phyloP scores from a whole-genome alignment of 495 filamentous ascomycete genomes.

The Hypoxylon fragiforme region DNA sequence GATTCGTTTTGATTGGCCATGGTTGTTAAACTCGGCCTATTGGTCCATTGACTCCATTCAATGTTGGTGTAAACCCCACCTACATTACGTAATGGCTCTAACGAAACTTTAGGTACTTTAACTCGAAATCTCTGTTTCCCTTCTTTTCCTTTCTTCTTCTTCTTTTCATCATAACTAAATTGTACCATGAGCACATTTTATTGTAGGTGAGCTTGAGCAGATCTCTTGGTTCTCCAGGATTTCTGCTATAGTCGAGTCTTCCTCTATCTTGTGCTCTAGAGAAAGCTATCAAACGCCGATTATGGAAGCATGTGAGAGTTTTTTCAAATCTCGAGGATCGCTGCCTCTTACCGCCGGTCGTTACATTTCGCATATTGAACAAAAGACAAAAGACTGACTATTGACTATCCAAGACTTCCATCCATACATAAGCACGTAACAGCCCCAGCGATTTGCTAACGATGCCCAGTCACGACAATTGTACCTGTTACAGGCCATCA shows the following conservation, averaged over 20 bases:
- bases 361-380: slow-evolving; percentile 44
- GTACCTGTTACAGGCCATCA: no score
- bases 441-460: no score
- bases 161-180: slow-evolving; percentile 58
- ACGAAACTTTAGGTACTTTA: no score
- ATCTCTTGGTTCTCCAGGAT: slow-evolving; percentile 40
- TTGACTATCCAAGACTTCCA: no score
- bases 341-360: slow-evolving; percentile 65
- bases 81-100: no score
- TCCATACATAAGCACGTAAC: no score
- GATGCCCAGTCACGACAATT: no score
- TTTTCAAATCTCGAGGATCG: slow-evolving; percentile 51
- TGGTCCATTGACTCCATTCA: no score
- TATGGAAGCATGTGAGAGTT: slow-evolving; percentile 62
- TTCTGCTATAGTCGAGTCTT: slow-evolving; percentile 54
- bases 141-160: slow-evolving; percentile 46
- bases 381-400: background rate
- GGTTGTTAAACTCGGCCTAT: no score
- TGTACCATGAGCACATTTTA: slow-evolving; percentile 73
- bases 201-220: slow-evolving; percentile 76
- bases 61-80: no score
- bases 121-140: slow-evolving; percentile 34
- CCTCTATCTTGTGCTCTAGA: slow-evolving; percentile 67
- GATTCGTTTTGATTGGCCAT: slow-evolving; percentile 38
- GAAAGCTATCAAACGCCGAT: slow-evolving; percentile 55